Evolutionary conservation across 257 asterid genomes (phyloP).

Genomic region (Nyctanthes arbortristis): DNA sequence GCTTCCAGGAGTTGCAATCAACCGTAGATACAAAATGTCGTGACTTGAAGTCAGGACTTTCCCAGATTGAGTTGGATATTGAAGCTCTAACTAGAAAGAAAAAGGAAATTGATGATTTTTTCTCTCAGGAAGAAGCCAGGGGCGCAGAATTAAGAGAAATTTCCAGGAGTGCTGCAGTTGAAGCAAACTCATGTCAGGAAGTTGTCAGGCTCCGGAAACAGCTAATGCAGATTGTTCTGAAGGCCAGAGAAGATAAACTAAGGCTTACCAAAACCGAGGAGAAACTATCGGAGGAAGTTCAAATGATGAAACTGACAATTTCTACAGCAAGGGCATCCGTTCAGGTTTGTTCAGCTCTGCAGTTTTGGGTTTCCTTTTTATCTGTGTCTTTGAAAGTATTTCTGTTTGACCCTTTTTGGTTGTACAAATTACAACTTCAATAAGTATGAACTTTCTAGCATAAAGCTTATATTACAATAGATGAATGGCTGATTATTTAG

Average conservation of each 20-base stretch:
- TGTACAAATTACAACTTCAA: not conserved
- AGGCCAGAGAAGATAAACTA: conserved; percentile 35
- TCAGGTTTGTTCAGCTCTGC: conserved; percentile 35
- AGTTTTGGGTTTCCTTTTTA: not conserved
- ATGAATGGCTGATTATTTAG: not conserved
- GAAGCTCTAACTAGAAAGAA: conserved; percentile 33
- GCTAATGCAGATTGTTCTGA: conserved; percentile 33
- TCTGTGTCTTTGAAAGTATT: not conserved
- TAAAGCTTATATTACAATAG: not conserved
- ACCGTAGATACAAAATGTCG: conserved; percentile 27
- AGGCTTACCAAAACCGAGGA: conserved; percentile 42
- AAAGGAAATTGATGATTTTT: conserved; percentile 35
- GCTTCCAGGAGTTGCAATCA: conserved; percentile 33
- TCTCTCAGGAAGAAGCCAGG: conserved; percentile 35
- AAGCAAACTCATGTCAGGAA: conserved; percentile 38
- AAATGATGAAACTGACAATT: conserved; percentile 32
- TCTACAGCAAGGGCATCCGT: conserved; percentile 41
- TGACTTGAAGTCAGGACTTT: conserved; percentile 36
- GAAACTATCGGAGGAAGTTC: conserved; percentile 37
- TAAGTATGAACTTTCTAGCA: not conserved
- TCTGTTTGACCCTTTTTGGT: not conserved
- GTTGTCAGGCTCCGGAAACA: conserved; percentile 36
- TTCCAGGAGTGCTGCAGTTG: conserved; percentile 38
- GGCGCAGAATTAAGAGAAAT: conserved; percentile 36
- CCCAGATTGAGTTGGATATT: conserved; percentile 29